Evolutionary conservation across 371 early-diverging fungal species (phyloP), one percentile per base, ranked within the genome.

Genomic region (Mucor racemosus): DNA sequence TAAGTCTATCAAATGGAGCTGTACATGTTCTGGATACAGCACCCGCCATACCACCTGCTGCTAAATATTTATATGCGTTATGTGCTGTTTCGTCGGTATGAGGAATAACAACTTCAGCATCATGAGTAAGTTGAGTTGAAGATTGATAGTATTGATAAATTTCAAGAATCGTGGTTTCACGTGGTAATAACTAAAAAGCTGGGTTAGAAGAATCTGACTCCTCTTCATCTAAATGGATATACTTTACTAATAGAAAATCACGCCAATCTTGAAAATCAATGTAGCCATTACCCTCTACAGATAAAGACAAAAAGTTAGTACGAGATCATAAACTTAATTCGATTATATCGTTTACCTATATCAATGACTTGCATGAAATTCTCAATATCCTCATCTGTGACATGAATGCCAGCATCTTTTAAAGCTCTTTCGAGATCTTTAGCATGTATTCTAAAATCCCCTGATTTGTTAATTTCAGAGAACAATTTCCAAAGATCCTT

Each of bases 1-100:
- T 91, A n/a, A 91, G 81, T 38, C 93, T 87, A 79, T 93, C 94
- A 64, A 94, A 80, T 4, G 94, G 94, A 13, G 94, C 94, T 1
- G 94, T 94, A 61, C 86, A 88, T 15, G 92, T 90, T 40, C 94
- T 79, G 14, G 89, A 89, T 8, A 93, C 86, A 14, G 91, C 91
- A 54, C 94, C 94, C 26, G 93, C 91, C 42, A 92, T 76, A 21
- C 91, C 94, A 58, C 94, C 94, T 1, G 92, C 91, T 6, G 87
- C 60, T 48, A 93, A 84, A 67, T 92, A 92, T 66, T 85, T 85
- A 40, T 83, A 75, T 1, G 86, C 77, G 61, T 85, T 75, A 31
- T 61, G 65, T 1, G 76, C 75, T 19, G 76, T 74, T 69, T 82
- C 79, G 53, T 79, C 80, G 10, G 85, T 85, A 15, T 86, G 85